These are phyloP conservation scores for Paecilomyces dactylethromorphus DNA, from an alignment of 2,329 filamentous ascomycete genomes.

Conservation along the genomic window DNA sequence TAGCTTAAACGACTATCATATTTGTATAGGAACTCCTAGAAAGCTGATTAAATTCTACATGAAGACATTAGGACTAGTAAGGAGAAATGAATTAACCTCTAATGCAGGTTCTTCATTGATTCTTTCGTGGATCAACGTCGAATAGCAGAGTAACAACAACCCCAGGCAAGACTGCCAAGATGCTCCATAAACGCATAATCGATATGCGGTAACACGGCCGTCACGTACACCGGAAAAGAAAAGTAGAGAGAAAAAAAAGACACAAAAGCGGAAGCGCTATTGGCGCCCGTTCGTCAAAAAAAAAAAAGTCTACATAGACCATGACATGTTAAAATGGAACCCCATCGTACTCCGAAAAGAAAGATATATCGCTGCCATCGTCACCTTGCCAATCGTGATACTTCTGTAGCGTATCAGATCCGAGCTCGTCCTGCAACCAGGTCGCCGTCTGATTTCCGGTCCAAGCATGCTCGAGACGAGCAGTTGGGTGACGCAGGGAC, in stretches of 20 bases:
- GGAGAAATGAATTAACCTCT: neutral
- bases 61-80: neutral
- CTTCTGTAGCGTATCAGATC: neutral
- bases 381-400: neutral
- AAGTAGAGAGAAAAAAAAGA: neutral
- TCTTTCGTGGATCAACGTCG: neutral
- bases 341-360: neutral
- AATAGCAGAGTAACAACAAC: neutral
- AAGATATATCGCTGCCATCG: neutral
- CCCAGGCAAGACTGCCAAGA: neutral
- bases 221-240: neutral
- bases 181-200: neutral
- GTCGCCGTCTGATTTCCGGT: neutral
- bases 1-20: neutral
- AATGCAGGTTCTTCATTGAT: neutral
- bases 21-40: neutral
- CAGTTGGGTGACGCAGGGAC: neutral
- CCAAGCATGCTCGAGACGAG: neutral
- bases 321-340: slow-evolving; percentile 1
- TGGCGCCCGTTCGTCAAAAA: neutral
- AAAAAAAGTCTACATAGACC: neutral
- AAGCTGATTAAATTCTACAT: neutral
- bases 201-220: neutral
- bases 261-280: neutral
- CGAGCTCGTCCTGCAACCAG: neutral